Conservation (phyloP, 2,329 filamentous ascomycete species). For the Penicillium occitanis region DNA sequence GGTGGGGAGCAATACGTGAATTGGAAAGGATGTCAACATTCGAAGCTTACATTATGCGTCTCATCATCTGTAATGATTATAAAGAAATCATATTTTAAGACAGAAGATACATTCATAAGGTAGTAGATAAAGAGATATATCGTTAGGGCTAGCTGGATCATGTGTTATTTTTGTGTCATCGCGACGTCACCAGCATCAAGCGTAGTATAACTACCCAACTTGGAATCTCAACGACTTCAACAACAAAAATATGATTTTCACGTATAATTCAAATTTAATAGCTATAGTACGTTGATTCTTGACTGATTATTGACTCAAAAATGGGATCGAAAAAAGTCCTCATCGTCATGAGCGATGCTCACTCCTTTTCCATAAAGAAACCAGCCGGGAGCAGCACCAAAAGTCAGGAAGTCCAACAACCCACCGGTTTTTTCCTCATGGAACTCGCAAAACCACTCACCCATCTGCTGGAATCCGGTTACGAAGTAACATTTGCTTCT, state of each 20-base stretch:
- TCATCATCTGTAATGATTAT: not conserved
- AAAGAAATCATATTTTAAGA: not conserved
- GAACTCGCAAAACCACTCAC: constrained; percentile 42
- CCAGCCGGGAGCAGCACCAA: constrained; percentile 24
- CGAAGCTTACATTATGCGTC: not conserved
- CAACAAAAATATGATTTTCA: not conserved
- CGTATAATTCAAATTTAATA: too few species aligned
- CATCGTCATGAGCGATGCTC: constrained; percentile 47
- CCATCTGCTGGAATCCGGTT: constrained; percentile 38
- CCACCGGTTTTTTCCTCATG: constrained; percentile 41
- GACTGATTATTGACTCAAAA: not conserved
- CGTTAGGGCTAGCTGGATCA: not conserved
- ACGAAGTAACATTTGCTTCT: constrained; percentile 50
- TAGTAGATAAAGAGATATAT: not conserved
- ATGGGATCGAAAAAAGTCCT: constrained; percentile 43
- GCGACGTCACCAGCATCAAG: not conserved
- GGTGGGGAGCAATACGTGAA: not conserved
- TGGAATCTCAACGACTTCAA: not conserved
- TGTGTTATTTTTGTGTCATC: not conserved
- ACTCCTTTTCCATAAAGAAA: constrained; percentile 40
- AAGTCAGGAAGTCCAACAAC: constrained; percentile 31
- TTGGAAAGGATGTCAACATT: not conserved
- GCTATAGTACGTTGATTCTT: not conserved
- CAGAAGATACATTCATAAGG: not conserved
- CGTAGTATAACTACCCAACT: not conserved